phyloP scores from a whole-genome alignment of 768 basidiomycete species.

The Agrocybe pediades region DNA sequence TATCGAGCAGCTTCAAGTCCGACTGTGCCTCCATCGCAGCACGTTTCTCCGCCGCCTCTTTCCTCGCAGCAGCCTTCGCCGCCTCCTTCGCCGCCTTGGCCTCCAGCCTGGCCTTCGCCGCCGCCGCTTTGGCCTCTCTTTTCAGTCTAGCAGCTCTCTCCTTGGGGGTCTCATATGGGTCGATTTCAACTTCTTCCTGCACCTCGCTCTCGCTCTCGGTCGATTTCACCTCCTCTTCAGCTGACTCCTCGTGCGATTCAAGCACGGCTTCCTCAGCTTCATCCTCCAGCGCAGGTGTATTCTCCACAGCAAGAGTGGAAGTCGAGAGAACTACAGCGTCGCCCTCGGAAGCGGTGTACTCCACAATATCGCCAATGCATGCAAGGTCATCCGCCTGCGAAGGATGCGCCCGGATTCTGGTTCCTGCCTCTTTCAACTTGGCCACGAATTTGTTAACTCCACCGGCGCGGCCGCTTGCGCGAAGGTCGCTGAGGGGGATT shows the following conservation, averaged over 20 bases:
- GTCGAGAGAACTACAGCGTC: slow-evolving; percentile 30
- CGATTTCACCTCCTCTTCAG: not conserved
- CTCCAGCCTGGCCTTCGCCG: slow-evolving; percentile 18
- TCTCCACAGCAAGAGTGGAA: not conserved
- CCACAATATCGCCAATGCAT: slow-evolving; percentile 34
- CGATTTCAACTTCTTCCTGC: slow-evolving; percentile 14
- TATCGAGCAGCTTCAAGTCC: slow-evolving; percentile 28
- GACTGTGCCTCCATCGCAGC: slow-evolving; percentile 8
- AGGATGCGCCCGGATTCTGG: slow-evolving; percentile 40
- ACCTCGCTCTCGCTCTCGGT: too few relatives aligned
- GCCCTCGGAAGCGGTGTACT: slow-evolving; percentile 36
- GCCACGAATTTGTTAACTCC: slow-evolving; percentile 31
- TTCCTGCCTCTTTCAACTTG: slow-evolving; percentile 44
- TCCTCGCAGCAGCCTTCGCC: not conserved
- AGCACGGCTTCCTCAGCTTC: slow-evolving; percentile 24
- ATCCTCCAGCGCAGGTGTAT: not conserved
- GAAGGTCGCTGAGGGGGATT: slow-evolving; percentile 57
- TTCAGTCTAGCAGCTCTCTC: slow-evolving; percentile 10
- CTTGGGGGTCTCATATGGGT: slow-evolving; percentile 6
- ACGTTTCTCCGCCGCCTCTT: slow-evolving; percentile 16
- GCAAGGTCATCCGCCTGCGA: slow-evolving; percentile 37
- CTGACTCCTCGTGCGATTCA: not conserved
- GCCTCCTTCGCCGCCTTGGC: slow-evolving; percentile 12
- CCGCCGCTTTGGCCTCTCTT: slow-evolving; percentile 13
- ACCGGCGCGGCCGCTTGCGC: slow-evolving; percentile 12